phyloP scores from a whole-genome alignment of 1,284 basidiomycete genomes.

The Nidula niveotomentosa region DNA sequence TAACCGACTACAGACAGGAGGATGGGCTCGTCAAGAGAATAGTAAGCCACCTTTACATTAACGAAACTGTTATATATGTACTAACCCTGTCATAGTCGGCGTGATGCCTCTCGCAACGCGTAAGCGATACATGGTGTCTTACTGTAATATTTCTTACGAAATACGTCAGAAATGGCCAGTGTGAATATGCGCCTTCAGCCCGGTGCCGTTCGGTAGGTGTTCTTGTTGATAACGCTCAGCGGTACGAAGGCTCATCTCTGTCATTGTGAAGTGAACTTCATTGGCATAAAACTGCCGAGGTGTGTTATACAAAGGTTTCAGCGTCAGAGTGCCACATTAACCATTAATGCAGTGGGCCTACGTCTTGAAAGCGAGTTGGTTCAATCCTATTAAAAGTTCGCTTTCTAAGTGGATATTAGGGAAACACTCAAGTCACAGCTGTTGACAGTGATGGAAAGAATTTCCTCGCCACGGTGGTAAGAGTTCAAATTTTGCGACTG shows the following conservation, averaged over 20 bases:
- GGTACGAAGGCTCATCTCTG: constrained; percentile 3
- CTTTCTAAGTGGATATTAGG: constrained; percentile 19
- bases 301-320: constrained; percentile 9
- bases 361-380: constrained; percentile 34
- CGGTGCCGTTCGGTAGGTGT: constrained; percentile 46
- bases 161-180: constrained; percentile 14
- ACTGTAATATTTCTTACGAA: background rate
- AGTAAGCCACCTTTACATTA: constrained; percentile 20
- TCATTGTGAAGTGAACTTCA: constrained; percentile 47
- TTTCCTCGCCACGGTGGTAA: background rate
- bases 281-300: constrained; percentile 57
- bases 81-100: constrained; percentile 22
- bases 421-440: constrained; percentile 43
- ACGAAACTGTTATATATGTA: background rate
- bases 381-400: background rate
- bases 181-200: constrained; percentile 60
- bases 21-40: constrained; percentile 60
- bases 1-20: constrained; percentile 51
- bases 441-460: constrained; percentile 33
- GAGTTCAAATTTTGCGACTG: background rate
- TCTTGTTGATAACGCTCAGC: background rate
- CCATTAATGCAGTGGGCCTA: constrained; percentile 41
- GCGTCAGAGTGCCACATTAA: background rate
- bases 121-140: constrained; percentile 4
- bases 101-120: constrained; percentile 43